These are phyloP conservation scores for Didymella segeticola DNA, from an alignment of 2,329 filamentous ascomycete species.

Conservation along the genomic window DNA sequence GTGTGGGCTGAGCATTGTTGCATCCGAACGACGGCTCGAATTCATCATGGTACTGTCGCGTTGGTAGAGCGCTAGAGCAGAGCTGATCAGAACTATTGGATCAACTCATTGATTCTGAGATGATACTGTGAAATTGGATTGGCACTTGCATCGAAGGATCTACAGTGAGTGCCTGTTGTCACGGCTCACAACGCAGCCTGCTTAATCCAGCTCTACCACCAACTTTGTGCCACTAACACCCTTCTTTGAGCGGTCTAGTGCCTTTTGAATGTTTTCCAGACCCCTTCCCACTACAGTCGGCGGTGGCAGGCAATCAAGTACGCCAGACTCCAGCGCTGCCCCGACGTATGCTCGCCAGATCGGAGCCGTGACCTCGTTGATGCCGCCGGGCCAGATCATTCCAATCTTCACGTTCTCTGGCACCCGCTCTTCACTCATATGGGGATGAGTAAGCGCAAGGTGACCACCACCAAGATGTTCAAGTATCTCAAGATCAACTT, in stretches of 20 bases:
- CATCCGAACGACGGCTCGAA: too few relatives aligned
- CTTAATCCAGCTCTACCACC: conserved; percentile 44
- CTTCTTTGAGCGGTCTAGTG: conserved; percentile 30
- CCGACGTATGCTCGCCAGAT: conserved; percentile 38
- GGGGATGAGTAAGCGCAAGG: conserved; percentile 48
- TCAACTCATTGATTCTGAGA: too few relatives aligned
- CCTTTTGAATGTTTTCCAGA: conserved; percentile 35
- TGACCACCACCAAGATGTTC: conserved; percentile 43
- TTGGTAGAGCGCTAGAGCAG: too few relatives aligned
- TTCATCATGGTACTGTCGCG: too few relatives aligned
- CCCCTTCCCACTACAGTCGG: conserved; percentile 37
- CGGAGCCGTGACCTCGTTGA: conserved; percentile 33
- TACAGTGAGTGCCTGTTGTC: background rate
- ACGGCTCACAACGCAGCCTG: background rate
- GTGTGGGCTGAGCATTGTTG: too few relatives aligned
- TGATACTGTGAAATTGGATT: background rate
- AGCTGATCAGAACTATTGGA: too few relatives aligned
- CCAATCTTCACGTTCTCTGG: conserved; percentile 43
- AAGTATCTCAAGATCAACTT: conserved; percentile 33
- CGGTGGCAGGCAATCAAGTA: conserved; percentile 33
- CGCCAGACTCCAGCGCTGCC: conserved; percentile 30
- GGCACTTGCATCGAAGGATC: too few relatives aligned
- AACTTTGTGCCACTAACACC: conserved; percentile 51
- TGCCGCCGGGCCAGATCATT: conserved; percentile 31
- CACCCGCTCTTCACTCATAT: conserved; percentile 29